These are phyloP conservation scores for Trichoderma lentiforme DNA, from an alignment of 2,329 filamentous ascomycete species.

Conservation along the genomic window DNA sequence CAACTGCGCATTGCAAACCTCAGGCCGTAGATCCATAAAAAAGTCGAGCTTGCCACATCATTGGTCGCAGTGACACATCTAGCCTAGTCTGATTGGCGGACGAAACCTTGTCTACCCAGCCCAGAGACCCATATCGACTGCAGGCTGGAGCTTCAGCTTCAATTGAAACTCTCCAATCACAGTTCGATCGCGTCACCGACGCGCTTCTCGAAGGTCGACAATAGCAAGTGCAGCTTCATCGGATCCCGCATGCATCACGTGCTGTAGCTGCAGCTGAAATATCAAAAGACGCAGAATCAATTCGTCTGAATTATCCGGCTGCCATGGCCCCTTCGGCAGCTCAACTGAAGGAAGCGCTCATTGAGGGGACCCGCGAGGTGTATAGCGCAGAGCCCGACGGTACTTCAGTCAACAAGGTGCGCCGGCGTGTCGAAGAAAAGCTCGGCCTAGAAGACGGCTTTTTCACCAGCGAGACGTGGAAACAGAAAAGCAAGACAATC, in stretches of 20 bases:
- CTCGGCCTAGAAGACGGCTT: constrained; percentile 50
- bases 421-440: constrained; percentile 49
- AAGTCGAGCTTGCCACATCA: background rate
- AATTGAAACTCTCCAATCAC: constrained; percentile 10
- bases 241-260: background rate
- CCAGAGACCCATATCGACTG: background rate
- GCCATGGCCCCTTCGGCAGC: constrained; percentile 42
- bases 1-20: background rate
- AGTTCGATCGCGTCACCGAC: constrained; percentile 20
- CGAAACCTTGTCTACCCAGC: background rate
- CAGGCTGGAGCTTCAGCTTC: constrained; percentile 1
- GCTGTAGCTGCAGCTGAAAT: background rate
- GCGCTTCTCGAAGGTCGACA: constrained; percentile 9
- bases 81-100: background rate
- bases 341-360: constrained; percentile 45
- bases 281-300: background rate
- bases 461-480: constrained; percentile 51
- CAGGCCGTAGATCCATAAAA: background rate
- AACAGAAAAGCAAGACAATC: constrained; percentile 55
- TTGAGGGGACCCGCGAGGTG: constrained; percentile 44
- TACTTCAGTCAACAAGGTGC: constrained; percentile 56
- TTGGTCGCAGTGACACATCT: background rate
- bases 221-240: background rate
- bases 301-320: background rate
- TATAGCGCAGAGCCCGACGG: constrained; percentile 44